These are phyloP conservation scores for Wickerhamomyces tratensis DNA, from an alignment of 805 yeast species.

Conservation along the genomic window DNA sequence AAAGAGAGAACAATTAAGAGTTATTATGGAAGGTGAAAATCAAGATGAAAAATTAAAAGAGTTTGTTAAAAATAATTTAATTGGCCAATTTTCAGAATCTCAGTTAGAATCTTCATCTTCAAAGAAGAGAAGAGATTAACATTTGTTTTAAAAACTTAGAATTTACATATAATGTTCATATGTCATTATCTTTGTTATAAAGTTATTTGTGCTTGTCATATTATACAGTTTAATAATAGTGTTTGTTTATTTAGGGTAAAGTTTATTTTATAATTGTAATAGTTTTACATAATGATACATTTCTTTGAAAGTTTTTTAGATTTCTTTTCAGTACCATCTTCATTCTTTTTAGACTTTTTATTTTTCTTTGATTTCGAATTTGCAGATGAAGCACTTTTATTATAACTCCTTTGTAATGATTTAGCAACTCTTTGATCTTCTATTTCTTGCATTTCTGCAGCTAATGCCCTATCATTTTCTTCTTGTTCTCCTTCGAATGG, in stretches of 20 bases:
- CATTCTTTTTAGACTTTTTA: neutral
- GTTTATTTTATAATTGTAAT: too few species aligned
- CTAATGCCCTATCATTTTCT: slow-evolving; percentile 32
- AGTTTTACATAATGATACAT: slow-evolving; percentile 15
- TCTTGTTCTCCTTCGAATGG: slow-evolving; percentile 18
- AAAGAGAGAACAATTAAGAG: slow-evolving; percentile 55
- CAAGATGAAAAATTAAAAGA: slow-evolving; percentile 72
- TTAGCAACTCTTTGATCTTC: slow-evolving; percentile 46
- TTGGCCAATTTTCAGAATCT: slow-evolving; percentile 33
- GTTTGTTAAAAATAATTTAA: slow-evolving; percentile 56
- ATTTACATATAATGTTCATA: too few species aligned
- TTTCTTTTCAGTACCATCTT: too few species aligned
- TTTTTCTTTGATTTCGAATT: neutral
- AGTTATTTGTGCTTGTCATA: too few species aligned
- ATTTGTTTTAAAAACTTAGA: too few species aligned
- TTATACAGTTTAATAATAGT: too few species aligned
- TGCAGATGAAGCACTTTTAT: slow-evolving; percentile 3
- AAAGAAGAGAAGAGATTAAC: slow-evolving; percentile 24
- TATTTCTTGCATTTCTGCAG: slow-evolving; percentile 38
- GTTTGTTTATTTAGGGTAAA: too few species aligned
- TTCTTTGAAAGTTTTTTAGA: slow-evolving; percentile 5
- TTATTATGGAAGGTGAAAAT: slow-evolving; percentile 67
- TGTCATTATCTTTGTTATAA: too few species aligned
- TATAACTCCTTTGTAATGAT: slow-evolving; percentile 28
- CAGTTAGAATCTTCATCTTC: slow-evolving; percentile 18